Conservation (phyloP, 257 asterid species). For the Fraxinus cuspidata region DNA sequence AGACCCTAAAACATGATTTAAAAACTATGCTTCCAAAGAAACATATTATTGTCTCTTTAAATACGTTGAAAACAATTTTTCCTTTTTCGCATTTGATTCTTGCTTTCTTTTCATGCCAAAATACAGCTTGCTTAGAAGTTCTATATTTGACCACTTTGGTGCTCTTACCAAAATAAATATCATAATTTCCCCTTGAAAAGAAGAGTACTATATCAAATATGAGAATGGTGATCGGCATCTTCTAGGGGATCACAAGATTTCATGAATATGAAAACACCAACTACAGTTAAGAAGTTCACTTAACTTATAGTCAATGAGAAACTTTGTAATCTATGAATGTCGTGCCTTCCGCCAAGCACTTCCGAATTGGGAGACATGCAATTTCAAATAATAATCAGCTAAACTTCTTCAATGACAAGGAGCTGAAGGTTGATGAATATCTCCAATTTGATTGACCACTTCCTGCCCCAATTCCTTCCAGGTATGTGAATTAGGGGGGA, state of each 20-base stretch:
- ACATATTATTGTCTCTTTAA: too few species aligned
- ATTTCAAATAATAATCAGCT: conserved; percentile 63
- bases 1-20: too few species aligned
- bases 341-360: conserved; percentile 86
- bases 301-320: conserved; percentile 46
- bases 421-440: conserved; percentile 43
- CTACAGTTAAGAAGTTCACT: conserved; percentile 6
- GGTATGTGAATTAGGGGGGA: too few species aligned
- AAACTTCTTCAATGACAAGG: conserved; percentile 64
- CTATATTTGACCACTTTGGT: conserved; percentile 17
- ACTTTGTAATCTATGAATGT: conserved; percentile 60
- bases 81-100: not conserved
- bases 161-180: conserved; percentile 23
- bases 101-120: not conserved
- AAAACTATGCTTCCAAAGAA: too few species aligned
- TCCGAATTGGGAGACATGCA: conserved; percentile 74
- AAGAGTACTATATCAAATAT: not conserved
- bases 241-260: conserved; percentile 4
- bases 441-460: not conserved
- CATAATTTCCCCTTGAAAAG: conserved; percentile 4
- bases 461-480: too few species aligned
- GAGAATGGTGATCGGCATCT: not conserved
- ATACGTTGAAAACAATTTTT: too few species aligned
- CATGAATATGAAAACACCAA: conserved; percentile 14
- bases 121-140: conserved; percentile 3